Evolutionary conservation across 2,329 filamentous ascomycete genomes (phyloP), one percentile per base, ranked within the genome.

Genomic region (Aspergillus terreus): DNA sequence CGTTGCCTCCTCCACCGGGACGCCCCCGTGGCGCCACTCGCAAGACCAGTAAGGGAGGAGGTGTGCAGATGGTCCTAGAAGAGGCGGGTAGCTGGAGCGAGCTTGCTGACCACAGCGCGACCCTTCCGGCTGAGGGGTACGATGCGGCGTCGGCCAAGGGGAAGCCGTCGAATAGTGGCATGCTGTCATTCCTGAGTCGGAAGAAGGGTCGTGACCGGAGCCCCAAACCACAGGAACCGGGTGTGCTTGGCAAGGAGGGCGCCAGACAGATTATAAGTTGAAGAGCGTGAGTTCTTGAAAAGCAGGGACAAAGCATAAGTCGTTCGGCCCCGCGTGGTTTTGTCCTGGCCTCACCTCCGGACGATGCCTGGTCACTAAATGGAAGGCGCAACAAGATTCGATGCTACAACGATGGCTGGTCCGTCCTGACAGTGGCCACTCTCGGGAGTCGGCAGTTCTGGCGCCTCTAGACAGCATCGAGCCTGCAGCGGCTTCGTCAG

Each of bases 181-280:
- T 96, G 80, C 86, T 97, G 58, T 89, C 90, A 1, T 95, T 99
- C 70, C 78, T 97, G 54, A 89, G 83, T 58, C 81, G 92, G 64
- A 96, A 95, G 76, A 96, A 90, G 76, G 90, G 92, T 25, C 81
- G 92, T 57, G 90, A 91, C 50, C 85, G 91, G 71, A 96, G 91
- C 68, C 94, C 94, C 1, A 96, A 96, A 75, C 92, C 92, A 23
- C 92, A 90, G 70, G 92, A 97, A 74, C 83, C 90, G 50, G 94
- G 94, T 52, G 92, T 99, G 6, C 68, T 99, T 52, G 94, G 94
- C 51, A 97, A 97, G 68, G 92, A 97, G 69, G 94, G 94, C 14
- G 92, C 94, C 10, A 81, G 94, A 67, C 86, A 90, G 58, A 82
- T 92, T 51, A 87, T 92, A 65, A 85, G 83, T 62, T 88, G 76